A percentile compares a stretch with the other conserved stretches of the same genome.
Conservation (phyloP, 169 alveolate species). For the Eimeria nieschulzi region DNA sequence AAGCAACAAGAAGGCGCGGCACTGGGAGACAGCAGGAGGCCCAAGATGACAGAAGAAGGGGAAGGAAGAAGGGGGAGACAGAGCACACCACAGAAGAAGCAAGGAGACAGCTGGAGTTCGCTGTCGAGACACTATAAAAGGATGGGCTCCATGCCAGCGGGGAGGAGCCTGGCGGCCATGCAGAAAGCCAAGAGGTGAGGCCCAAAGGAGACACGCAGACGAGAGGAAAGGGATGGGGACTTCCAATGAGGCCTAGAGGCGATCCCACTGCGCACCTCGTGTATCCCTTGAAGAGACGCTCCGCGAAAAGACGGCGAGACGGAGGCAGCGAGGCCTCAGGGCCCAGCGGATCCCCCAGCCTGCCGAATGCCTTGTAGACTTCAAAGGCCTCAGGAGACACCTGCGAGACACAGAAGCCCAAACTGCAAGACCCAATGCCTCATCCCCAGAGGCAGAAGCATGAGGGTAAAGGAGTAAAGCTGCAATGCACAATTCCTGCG, state of each 20-base stretch:
- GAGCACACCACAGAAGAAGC: too few relatives aligned
- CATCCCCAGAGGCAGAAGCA: neutral
- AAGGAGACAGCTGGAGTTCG: too few relatives aligned
- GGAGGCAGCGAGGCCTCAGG: slow-evolving; percentile 68
- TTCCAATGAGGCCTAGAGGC: too few relatives aligned
- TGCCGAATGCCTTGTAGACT: slow-evolving; percentile 70
- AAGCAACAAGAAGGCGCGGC: too few relatives aligned
- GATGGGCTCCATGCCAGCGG: too few relatives aligned
- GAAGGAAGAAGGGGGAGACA: neutral
- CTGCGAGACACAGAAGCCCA: slow-evolving; percentile 12
- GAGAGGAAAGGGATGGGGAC: too few relatives aligned
- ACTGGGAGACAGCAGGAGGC: too few relatives aligned
- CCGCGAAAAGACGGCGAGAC: slow-evolving; percentile 57
- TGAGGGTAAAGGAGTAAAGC: neutral
- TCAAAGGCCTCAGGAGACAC: slow-evolving; percentile 65
- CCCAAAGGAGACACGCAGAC: too few relatives aligned
- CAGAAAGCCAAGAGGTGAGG: too few relatives aligned
- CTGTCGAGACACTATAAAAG: too few relatives aligned
- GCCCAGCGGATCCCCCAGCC: slow-evolving; percentile 62
- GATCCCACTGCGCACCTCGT: neutral
- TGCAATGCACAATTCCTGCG: neutral
- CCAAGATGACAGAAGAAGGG: neutral
- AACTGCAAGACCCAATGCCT: slow-evolving; percentile 10
- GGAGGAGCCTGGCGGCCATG: too few relatives aligned
- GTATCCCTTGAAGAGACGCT: slow-evolving; percentile 69